Evolutionary conservation across 306 rosid species (phyloP).

Genomic region (Quercus ilex): DNA sequence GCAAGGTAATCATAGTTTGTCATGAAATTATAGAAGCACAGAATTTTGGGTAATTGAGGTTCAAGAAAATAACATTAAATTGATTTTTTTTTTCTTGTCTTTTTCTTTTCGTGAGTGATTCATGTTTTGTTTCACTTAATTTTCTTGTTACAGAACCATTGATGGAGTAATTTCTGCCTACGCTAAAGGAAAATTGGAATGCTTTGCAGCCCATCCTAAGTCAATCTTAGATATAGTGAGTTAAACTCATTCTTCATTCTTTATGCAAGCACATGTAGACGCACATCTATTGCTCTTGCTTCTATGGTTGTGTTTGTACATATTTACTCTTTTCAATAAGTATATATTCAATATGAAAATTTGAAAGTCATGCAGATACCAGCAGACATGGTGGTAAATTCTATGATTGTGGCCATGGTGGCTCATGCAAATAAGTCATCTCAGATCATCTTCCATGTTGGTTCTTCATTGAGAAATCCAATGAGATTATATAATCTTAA

Average conservation of each 20-base stretch:
- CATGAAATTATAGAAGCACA: background rate
- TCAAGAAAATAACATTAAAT: background rate
- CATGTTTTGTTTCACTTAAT: background rate
- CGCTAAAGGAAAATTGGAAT: constrained; percentile 37
- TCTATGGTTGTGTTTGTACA: background rate
- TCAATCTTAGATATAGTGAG: constrained; percentile 39
- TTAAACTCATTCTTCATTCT: background rate
- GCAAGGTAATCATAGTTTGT: constrained; percentile 15
- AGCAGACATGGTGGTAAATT: constrained; percentile 45
- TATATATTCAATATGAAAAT: background rate
- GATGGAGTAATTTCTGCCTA: constrained; percentile 28
- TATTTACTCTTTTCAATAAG: background rate
- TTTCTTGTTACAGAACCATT: constrained; percentile 31
- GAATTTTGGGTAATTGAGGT: background rate
- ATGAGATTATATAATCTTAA: background rate
- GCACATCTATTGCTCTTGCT: background rate
- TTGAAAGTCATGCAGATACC: constrained; percentile 36
- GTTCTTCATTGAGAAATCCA: constrained; percentile 39
- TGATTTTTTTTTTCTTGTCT: background rate
- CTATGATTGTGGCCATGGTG: constrained; percentile 34
- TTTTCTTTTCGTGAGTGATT: background rate
- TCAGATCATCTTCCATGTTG: constrained; percentile 32
- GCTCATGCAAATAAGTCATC: constrained; percentile 18
- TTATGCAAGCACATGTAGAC: background rate
- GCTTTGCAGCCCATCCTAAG: constrained; percentile 29